A percentile compares a stretch with the other conserved stretches of the same genome.
Conservation (phyloP, 2,329 filamentous ascomycete species). For the Ophiostoma triangulosporum region DNA sequence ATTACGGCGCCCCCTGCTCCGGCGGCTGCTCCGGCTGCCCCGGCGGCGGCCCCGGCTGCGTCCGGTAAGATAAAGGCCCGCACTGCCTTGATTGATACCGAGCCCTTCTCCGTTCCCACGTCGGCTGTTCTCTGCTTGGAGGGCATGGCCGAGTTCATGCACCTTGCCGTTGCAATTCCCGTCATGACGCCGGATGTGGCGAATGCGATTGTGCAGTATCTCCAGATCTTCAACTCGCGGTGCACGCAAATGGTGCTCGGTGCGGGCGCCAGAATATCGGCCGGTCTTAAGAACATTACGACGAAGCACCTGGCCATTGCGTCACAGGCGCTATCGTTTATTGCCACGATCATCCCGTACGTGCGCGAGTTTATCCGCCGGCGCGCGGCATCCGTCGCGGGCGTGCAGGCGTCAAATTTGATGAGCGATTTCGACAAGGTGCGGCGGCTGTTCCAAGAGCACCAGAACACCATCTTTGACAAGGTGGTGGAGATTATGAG, state of each 20-base stretch:
- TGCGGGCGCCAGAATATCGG: conserved; percentile 77
- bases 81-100: conserved; percentile 66
- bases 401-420: conserved; percentile 30
- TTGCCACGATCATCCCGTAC: conserved; percentile 77
- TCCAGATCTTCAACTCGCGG: conserved; percentile 89
- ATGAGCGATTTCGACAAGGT: conserved; percentile 85
- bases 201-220: conserved; percentile 64
- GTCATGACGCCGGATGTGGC: conserved; percentile 80
- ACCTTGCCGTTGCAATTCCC: conserved; percentile 71
- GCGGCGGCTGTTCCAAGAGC: conserved; percentile 70
- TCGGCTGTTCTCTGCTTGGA: conserved; percentile 71
- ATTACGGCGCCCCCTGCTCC: conserved; percentile 8
- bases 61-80: conserved; percentile 50
- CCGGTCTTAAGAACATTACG: conserved; percentile 89
- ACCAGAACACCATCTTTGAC: conserved; percentile 81
- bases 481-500: conserved; percentile 91
- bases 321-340: conserved; percentile 76
- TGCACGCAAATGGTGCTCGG: conserved; percentile 94
- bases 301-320: conserved; percentile 90
- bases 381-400: conserved; percentile 42
- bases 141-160: conserved; percentile 71
- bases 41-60: conserved; percentile 12
- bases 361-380: conserved; percentile 82
- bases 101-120: conserved; percentile 73
- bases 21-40: not conserved